Evolutionary conservation across 1,284 basidiomycete genomes (phyloP).

Genomic region (Tilletia setariae): DNA sequence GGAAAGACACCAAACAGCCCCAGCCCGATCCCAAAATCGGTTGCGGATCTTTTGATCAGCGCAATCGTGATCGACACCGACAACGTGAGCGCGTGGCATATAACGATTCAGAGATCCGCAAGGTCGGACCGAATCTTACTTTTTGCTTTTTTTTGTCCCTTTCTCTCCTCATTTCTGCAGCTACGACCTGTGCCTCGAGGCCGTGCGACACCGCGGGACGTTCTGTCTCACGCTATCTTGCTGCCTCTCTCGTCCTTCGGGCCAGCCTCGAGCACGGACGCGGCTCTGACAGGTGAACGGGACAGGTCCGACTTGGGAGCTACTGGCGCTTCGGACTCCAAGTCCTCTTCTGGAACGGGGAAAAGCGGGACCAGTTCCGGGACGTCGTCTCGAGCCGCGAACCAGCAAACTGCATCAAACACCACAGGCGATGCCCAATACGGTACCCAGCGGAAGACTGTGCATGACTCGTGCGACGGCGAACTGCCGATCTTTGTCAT

Average conservation of each 20-base stretch:
- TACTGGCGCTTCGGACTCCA: no score
- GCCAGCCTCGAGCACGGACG: background rate
- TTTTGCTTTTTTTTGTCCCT: no score
- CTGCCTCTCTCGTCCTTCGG: constrained; percentile 8
- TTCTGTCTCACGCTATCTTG: constrained; percentile 11
- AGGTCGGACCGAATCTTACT: no score
- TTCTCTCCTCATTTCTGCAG: background rate
- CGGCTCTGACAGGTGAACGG: no score
- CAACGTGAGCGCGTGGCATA: constrained; percentile 54
- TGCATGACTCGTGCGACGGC: background rate
- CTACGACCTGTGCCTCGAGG: constrained; percentile 3
- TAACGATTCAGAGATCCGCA: no score
- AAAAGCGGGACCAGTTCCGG: no score
- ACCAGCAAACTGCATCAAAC: background rate
- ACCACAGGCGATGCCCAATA: background rate
- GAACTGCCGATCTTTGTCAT: constrained; percentile 3
- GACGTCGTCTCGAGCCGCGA: background rate
- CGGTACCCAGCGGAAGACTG: background rate
- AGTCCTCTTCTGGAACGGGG: no score
- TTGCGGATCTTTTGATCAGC: constrained; percentile 48
- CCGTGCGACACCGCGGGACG: constrained; percentile 3
- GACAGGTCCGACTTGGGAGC: no score
- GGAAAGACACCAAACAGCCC: constrained; percentile 1
- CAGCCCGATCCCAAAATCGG: constrained; percentile 17
- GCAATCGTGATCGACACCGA: constrained; percentile 56